Percentiles rank a stretch among this genome's conserved stretches.
Conservation (phyloP, 768 basidiomycete genomes). For the Tulasnella sp. region DNA sequence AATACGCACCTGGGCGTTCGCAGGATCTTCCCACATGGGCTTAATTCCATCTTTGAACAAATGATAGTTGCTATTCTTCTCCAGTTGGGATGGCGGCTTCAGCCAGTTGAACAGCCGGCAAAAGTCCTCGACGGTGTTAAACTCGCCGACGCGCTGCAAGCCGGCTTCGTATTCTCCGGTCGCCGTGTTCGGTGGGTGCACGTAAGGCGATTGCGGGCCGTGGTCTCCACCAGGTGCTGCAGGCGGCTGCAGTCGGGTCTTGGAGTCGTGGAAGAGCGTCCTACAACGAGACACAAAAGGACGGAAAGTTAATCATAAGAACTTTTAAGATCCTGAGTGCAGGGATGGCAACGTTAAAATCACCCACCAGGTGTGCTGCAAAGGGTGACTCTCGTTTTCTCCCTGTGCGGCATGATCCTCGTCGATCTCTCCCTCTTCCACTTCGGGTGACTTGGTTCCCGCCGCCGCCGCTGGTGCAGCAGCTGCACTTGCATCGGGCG, state of each 20-base stretch:
- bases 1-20: slow-evolving; percentile 60
- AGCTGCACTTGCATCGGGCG: background rate
- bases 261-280: slow-evolving; percentile 89
- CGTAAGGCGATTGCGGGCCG: slow-evolving; percentile 20
- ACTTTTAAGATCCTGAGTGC: background rate
- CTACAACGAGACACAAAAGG: slow-evolving; percentile 41
- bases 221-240: slow-evolving; percentile 25
- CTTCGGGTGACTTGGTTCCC: background rate
- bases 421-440: slow-evolving; percentile 40
- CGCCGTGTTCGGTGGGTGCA: slow-evolving; percentile 46
- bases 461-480: too few species aligned
- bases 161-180: slow-evolving; percentile 79
- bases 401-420: slow-evolving; percentile 40
- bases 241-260: slow-evolving; percentile 50
- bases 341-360: background rate
- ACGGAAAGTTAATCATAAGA: too few species aligned
- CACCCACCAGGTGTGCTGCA: slow-evolving; percentile 76
- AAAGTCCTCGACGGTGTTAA: slow-evolving; percentile 84
- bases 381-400: slow-evolving; percentile 51
- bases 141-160: slow-evolving; percentile 80
- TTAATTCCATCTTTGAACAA: slow-evolving; percentile 93
- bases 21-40: slow-evolving; percentile 96
- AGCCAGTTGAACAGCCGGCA: slow-evolving; percentile 94
- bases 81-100: slow-evolving; percentile 82
- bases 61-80: slow-evolving; percentile 90